Evolutionary conservation across 164 flowering plant genomes (phyloP), one percentile per base, ranked within the genome.

Genomic region (Aristolochia californica): DNA sequence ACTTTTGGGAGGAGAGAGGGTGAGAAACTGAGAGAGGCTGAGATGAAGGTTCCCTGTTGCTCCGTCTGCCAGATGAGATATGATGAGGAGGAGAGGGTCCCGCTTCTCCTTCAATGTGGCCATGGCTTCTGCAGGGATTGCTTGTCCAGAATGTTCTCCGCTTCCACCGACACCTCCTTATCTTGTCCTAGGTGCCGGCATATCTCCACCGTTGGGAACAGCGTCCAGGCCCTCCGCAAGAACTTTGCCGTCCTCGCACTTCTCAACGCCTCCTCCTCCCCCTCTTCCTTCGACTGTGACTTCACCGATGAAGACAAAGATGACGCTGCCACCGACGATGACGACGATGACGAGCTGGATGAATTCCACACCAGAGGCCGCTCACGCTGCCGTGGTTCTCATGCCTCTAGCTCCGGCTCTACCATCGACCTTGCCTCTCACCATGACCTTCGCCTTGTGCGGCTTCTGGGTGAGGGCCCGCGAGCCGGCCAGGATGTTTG

Each of bases 91-190:
- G 91, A 81, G 55, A 64, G 99, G 45, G 84, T 81, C 1, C 99
- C 99, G 0, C 66, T 94, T 5, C 71, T 94, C 56, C 97, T 94
- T 60, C 93, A 94, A 75, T 94, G 99, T 77, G 99, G 99, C 30
- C 99, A 94, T 47, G 96, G 96, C n/a, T 94, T 85, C 78, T 94
- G 99, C 73, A 78, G 65, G 53, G 93, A 89, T 18, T 94, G 99
- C 57, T 71, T 89, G 16, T 85, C 95, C 1, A 62, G 66, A 22
- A 77, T 94, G 87, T 88, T 90, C 78, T 57, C 93, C 0, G 73
- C 95, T 3, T 78, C 95, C 0, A 43, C 77, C 1, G 96, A 90
- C 55, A 73, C 80, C 7, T 61, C 84, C 13, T 81, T 90, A 21
- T 59, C 89, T 13, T 94, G 99, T 62, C 99, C 99, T 30, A 72